Percentiles rank a stretch among this genome's conserved stretches.
Evolutionary conservation across 164 flowering plant species (phyloP).

Genomic region (Aristolochia fimbriata): DNA sequence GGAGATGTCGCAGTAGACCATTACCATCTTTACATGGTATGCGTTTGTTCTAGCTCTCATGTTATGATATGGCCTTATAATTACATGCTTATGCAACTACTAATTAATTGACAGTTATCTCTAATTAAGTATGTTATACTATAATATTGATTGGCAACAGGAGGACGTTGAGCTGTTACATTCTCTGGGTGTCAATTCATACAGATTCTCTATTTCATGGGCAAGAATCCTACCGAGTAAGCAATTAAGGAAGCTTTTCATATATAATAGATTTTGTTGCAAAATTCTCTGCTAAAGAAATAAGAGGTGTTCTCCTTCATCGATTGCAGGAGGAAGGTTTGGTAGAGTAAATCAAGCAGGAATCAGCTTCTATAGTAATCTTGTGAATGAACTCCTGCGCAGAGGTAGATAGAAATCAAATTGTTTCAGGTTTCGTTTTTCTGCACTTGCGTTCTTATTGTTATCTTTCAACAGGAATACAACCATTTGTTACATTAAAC

Average conservation of each 20-base stretch:
- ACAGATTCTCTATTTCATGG: conserved; percentile 75
- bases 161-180: conserved; percentile 43
- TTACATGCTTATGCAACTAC: too few relatives aligned
- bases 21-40: conserved; percentile 8
- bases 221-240: conserved; percentile 50
- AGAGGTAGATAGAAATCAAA: too few relatives aligned
- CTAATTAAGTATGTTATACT: too few relatives aligned
- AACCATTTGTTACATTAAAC: conserved; percentile 11
- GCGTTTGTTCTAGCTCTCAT: not conserved
- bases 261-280: too few relatives aligned
- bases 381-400: conserved; percentile 36
- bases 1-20: conserved; percentile 5
- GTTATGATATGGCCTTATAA: too few relatives aligned
- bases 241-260: not conserved
- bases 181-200: conserved; percentile 42
- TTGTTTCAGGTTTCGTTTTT: too few relatives aligned
- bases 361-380: conserved; percentile 33
- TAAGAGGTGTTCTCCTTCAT: too few relatives aligned
- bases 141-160: too few relatives aligned
- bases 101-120: too few relatives aligned
- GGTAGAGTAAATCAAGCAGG: conserved; percentile 41
- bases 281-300: too few relatives aligned
- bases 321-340: conserved; percentile 36
- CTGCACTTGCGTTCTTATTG: not conserved
- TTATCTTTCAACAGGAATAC: conserved; percentile 3